Evolutionary conservation across 176 grass and related monocot genomes (phyloP), one percentile per base, ranked within the genome.

Genomic region (Musa schizocarpa): DNA sequence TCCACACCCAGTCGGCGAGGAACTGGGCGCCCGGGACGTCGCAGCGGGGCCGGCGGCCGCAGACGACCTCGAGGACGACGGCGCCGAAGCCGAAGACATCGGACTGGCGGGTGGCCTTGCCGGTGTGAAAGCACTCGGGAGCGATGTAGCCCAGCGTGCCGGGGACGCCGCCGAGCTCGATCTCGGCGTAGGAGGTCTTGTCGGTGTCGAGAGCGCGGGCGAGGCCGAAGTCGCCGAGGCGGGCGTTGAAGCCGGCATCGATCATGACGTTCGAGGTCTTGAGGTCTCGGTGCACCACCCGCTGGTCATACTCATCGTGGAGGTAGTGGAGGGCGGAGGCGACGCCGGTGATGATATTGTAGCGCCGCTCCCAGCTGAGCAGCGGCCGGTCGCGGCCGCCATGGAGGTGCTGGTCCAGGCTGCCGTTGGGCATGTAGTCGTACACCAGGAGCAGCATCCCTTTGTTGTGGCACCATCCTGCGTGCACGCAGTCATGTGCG

Each of bases 221-320:
- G 14, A 92, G 92, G 27, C 92, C 92, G 75, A 96, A 96, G 76
- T 96, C 89, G 26, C 92, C 88, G 13, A 92, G 78, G 1, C 83
- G 78, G 8, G 92, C 89, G 26, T 79, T 50, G 69, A 83, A 89
- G 14, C 77, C 53, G 9, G 72, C 72, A 75, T 92, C 92, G 14
- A 96, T 79, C 20, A 96, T 73, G 22, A 92, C 72, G 76, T 96
- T 96, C 58, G 76, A 82, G 0, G 82, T 74, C 82, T 96, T 96
- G 61, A 96, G 77, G 75, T 96, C 92, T 53, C 84, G 86, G 78
- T 92, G 92, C 29, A 96, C 77, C 61, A 96, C 84, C 74, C 77
- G 82, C 49, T 66, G 82, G 1, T 82, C 76, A 63, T 83, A 82
- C 85, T 94, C 91, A 55, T 79, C 66, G 81, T 96, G 92, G 43